phyloP scores from a whole-genome alignment of 2,329 filamentous ascomycete species.

The Colletotrichum sansevieriae region DNA sequence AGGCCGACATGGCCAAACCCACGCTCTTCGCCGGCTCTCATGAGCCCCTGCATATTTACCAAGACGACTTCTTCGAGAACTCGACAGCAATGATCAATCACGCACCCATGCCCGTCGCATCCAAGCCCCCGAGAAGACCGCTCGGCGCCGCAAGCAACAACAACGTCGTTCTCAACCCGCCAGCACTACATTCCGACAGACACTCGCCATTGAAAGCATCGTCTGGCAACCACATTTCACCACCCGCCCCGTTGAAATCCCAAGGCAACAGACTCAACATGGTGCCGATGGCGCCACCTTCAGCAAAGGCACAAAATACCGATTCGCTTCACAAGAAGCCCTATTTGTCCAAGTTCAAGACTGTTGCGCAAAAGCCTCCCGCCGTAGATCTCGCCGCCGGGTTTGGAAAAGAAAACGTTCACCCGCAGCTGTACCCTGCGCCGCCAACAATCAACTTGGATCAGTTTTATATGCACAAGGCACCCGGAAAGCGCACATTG shows the following conservation, averaged over 20 bases:
- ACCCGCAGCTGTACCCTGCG: constrained; percentile 64
- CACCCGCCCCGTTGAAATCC: constrained; percentile 67
- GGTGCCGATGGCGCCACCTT: constrained; percentile 75
- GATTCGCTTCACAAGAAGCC: constrained; percentile 80
- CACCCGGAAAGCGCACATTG: constrained; percentile 71
- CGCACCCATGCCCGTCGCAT: constrained; percentile 66
- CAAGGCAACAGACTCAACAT: constrained; percentile 74
- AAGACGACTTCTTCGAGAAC: constrained; percentile 64
- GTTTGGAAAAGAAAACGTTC: constrained; percentile 69
- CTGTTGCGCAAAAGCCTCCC: constrained; percentile 63
- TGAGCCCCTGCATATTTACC: constrained; percentile 65
- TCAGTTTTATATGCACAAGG: constrained; percentile 63
- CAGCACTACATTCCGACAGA: constrained; percentile 63
- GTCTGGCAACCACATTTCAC: constrained; percentile 68
- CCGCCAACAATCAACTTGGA: constrained; percentile 63
- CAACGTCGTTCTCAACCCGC: constrained; percentile 77
- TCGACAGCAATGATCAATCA: constrained; percentile 65
- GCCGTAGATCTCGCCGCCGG: constrained; percentile 56
- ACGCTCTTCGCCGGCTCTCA: constrained; percentile 60
- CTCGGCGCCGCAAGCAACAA: constrained; percentile 69
- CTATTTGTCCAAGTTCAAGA: constrained; percentile 70
- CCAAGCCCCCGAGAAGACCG: constrained; percentile 62
- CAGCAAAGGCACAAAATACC: constrained; percentile 65
- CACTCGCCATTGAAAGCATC: constrained; percentile 78
- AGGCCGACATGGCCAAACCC: constrained; percentile 67